phyloP scores from a whole-genome alignment of 768 basidiomycete species.

The Mycena rebaudengoi region DNA sequence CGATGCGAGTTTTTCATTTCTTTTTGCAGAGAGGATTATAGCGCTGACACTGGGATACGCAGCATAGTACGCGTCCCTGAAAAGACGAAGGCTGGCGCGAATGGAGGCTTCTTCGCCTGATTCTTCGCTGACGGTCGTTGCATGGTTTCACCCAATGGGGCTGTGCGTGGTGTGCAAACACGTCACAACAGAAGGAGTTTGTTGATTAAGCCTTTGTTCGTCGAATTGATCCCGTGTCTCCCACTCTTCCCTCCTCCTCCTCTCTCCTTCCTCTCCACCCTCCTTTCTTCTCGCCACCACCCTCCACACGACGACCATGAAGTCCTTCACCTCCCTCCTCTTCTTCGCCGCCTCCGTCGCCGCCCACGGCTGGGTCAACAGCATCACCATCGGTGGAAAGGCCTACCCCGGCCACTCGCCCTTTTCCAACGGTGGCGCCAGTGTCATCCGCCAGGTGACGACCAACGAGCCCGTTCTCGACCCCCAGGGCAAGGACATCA shows the following conservation, averaged over 20 bases:
- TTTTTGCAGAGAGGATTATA: no score
- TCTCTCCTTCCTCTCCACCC: not conserved
- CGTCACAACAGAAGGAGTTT: no score
- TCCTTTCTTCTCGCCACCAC: not conserved
- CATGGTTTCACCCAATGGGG: no score
- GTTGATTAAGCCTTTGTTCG: no score
- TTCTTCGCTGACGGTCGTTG: no score
- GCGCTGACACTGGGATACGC: no score
- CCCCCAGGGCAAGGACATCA: conserved; percentile 48
- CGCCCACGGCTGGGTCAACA: conserved; percentile 25
- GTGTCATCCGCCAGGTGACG: conserved; percentile 25
- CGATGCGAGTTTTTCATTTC: no score
- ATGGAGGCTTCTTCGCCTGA: no score
- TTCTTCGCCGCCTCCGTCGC: conserved; percentile 19
- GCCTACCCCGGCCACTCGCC: conserved; percentile 17
- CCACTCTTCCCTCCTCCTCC: not conserved
- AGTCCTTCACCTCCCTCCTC: not conserved
- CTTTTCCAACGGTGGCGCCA: not conserved
- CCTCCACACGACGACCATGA: conserved; percentile 1
- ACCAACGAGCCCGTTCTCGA: conserved; percentile 44
- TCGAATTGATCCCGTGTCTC: not conserved
- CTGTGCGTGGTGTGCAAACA: no score
- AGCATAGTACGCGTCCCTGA: no score
- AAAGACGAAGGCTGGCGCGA: no score
- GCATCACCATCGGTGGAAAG: conserved; percentile 11